These are phyloP conservation scores for Casuarina glauca DNA, from an alignment of 306 rosid genomes.

Conservation along the genomic window DNA sequence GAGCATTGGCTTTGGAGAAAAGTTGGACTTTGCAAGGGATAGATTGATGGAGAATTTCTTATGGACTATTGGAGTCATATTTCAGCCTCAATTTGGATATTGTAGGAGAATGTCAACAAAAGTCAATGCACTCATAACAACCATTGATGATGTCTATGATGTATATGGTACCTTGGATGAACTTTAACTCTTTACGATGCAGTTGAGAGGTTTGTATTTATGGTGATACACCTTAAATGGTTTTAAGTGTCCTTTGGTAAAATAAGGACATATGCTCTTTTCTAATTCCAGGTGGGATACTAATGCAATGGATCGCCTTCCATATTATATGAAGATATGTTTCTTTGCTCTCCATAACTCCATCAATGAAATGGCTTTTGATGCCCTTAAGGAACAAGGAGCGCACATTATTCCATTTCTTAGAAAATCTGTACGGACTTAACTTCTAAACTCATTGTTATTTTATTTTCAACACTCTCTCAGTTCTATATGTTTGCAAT, in stretches of 20 bases:
- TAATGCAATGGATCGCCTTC: slow-evolving; percentile 21
- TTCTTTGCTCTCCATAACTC: slow-evolving; percentile 10
- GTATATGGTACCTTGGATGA: slow-evolving; percentile 20
- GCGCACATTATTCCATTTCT: background rate
- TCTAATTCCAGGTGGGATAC: slow-evolving; percentile 16
- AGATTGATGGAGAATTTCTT: slow-evolving; percentile 12
- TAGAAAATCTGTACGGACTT: slow-evolving; percentile 5
- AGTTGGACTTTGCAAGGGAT: slow-evolving; percentile 26
- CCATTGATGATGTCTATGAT: slow-evolving; percentile 24
- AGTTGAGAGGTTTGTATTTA: background rate
- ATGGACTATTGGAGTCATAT: background rate
- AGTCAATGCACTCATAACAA: background rate
- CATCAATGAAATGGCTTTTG: slow-evolving; percentile 16
- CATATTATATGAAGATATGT: slow-evolving; percentile 23
- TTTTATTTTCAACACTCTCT: too few species aligned
- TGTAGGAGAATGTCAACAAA: slow-evolving; percentile 5
- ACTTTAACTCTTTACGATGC: background rate
- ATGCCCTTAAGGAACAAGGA: background rate
- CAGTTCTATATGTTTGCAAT: too few species aligned
- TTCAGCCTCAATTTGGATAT: background rate
- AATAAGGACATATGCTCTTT: background rate
- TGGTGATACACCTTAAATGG: too few species aligned
- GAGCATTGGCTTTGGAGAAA: background rate
- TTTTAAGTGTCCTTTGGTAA: too few species aligned
- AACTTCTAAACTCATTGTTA: background rate